These are phyloP conservation scores for Xylaria sp. DNA, from an alignment of 2,329 filamentous ascomycete genomes.

Conservation along the genomic window DNA sequence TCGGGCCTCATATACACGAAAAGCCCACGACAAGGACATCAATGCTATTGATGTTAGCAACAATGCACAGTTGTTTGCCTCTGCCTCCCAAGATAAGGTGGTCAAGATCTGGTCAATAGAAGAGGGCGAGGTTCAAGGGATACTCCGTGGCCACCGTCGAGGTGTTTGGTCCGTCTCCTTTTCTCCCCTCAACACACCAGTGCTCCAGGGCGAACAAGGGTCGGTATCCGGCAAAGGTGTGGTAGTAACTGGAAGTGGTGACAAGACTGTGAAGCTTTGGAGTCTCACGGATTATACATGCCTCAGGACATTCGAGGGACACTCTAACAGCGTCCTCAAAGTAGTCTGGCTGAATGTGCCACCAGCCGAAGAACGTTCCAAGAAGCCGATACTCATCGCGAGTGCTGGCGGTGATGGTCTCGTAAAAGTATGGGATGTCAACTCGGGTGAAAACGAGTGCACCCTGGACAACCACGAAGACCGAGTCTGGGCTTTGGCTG, in stretches of 20 bases:
- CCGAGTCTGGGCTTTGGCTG: conserved; percentile 89
- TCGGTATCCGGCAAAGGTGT: conserved; percentile 82
- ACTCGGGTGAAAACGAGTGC: conserved; percentile 83
- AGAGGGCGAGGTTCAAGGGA: conserved; percentile 89
- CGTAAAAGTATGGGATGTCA: conserved; percentile 95
- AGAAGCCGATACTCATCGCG: conserved; percentile 76
- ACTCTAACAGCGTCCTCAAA: conserved; percentile 95
- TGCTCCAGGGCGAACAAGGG: conserved; percentile 77
- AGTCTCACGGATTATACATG: conserved; percentile 92
- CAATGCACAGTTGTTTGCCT: conserved; percentile 84
- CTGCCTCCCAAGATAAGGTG: conserved; percentile 94
- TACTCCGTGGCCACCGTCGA: conserved; percentile 90
- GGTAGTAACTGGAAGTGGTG: conserved; percentile 89
- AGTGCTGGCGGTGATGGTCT: conserved; percentile 93
- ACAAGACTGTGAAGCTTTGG: conserved; percentile 97
- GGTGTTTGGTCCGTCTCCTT: conserved; percentile 98
- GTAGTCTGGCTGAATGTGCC: conserved; percentile 82
- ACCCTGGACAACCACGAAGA: conserved; percentile 98
- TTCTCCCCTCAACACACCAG: conserved; percentile 80
- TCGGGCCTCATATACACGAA: conserved; percentile 84
- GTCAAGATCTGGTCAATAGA: conserved; percentile 96
- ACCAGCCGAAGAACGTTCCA: conserved; percentile 61
- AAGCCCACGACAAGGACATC: conserved; percentile 98
- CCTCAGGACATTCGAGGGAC: conserved; percentile 92
- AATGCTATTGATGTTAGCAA: conserved; percentile 89